These are phyloP conservation scores for Podospora anserina DNA, from an alignment of 495 filamentous ascomycete species.

Conservation along the genomic window DNA sequence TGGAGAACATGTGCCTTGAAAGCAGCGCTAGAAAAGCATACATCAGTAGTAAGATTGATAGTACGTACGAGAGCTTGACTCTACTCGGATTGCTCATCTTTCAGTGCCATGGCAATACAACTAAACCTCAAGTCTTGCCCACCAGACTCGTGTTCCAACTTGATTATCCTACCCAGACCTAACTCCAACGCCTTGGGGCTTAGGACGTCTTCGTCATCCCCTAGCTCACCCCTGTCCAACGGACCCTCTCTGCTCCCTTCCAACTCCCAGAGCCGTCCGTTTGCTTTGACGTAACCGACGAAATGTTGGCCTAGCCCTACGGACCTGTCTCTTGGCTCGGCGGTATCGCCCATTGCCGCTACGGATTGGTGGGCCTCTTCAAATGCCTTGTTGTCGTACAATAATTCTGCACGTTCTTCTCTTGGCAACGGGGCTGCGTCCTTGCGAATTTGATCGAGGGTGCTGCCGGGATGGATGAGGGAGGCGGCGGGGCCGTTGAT, in stretches of 20 bases:
- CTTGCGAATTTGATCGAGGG: slow-evolving; percentile 40
- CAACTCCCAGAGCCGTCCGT: slow-evolving; percentile 75
- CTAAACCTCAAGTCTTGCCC: slow-evolving; percentile 53
- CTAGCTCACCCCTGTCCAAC: slow-evolving; percentile 62
- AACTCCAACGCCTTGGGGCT: slow-evolving; percentile 61
- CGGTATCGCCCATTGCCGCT: slow-evolving; percentile 64
- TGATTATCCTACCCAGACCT: slow-evolving; percentile 56
- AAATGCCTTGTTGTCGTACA: slow-evolving; percentile 67
- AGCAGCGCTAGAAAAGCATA: background rate
- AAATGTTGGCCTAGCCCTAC: slow-evolving; percentile 61
- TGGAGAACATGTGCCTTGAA: background rate
- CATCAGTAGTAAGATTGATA: too few relatives aligned
- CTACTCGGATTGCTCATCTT: background rate
- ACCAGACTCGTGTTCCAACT: slow-evolving; percentile 42
- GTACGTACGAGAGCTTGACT: too few relatives aligned
- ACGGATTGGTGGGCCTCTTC: slow-evolving; percentile 68
- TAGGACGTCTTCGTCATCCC: slow-evolving; percentile 64
- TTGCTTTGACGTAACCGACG: slow-evolving; percentile 69
- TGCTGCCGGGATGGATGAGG: slow-evolving; percentile 45
- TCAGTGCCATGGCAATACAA: slow-evolving; percentile 49
- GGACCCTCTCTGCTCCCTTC: slow-evolving; percentile 72
- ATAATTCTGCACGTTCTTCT: slow-evolving; percentile 59
- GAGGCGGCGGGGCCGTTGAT: slow-evolving; percentile 50
- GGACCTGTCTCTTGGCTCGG: slow-evolving; percentile 49
- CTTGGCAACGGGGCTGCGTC: slow-evolving; percentile 49